These are phyloP conservation scores for Eleusine indica DNA, from an alignment of 176 grass and related monocot genomes.

Conservation along the genomic window DNA sequence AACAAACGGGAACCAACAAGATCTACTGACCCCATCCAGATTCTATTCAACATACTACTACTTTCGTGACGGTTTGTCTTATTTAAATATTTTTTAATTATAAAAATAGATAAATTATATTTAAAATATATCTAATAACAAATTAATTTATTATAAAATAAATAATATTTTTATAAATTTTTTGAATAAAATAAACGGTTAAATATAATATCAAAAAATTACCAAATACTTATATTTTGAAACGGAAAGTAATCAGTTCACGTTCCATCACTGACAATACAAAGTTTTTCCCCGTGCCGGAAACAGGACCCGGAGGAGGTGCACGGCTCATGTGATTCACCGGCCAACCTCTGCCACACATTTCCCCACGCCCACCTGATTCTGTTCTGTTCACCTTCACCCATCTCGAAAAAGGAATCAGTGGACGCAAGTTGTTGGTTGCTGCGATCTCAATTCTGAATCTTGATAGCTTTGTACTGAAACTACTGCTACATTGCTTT, in stretches of 20 bases:
- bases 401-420: background rate
- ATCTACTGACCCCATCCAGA: background rate
- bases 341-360: background rate
- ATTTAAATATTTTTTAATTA: too few relatives aligned
- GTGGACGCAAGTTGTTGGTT: background rate
- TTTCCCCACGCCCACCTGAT: slow-evolving; percentile 18
- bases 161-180: too few relatives aligned
- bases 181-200: too few relatives aligned
- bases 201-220: too few relatives aligned
- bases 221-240: too few relatives aligned
- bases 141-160: too few relatives aligned
- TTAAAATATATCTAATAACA: too few relatives aligned
- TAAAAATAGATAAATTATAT: too few relatives aligned
- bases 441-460: background rate
- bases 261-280: background rate
- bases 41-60: background rate
- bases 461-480: background rate
- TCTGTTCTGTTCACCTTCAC: background rate
- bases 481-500: background rate
- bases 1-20: slow-evolving; percentile 20
- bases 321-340: slow-evolving; percentile 1
- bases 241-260: background rate
- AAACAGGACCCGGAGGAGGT: background rate
- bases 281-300: background rate
- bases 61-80: too few relatives aligned